Percentiles rank a stretch among this genome's conserved stretches.
Evolutionary conservation across 176 grass and related monocot genomes (phyloP).

Genomic region (Eragrostis nindensis): DNA sequence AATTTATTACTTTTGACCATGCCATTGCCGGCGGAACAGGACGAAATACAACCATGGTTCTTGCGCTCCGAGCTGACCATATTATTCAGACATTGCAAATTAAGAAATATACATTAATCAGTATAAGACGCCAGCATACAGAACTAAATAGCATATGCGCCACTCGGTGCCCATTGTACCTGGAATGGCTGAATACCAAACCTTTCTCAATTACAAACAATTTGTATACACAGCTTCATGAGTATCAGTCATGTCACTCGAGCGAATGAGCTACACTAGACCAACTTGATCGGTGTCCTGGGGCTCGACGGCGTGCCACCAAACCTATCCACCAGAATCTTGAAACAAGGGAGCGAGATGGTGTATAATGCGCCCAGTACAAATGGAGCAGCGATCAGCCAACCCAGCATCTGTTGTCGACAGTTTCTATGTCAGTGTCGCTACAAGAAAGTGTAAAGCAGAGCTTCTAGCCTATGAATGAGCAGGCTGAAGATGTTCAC

Average conservation of each 20-base stretch:
- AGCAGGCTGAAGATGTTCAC: conserved; percentile 18
- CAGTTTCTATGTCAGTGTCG: conserved; percentile 29
- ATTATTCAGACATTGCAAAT: conserved; percentile 1
- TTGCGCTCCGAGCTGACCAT: too few species aligned
- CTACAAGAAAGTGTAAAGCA: background rate
- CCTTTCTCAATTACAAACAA: conserved; percentile 43
- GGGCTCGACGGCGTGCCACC: conserved; percentile 52
- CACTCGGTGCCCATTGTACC: background rate
- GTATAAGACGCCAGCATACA: conserved; percentile 3
- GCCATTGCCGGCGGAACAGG: background rate
- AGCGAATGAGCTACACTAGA: conserved; percentile 41
- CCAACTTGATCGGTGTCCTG: conserved; percentile 45
- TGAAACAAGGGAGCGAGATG: conserved; percentile 63
- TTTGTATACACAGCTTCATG: conserved; percentile 34
- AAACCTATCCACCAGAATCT: conserved; percentile 65
- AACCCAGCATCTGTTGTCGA: conserved; percentile 71
- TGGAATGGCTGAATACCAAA: background rate
- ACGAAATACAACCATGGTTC: background rate
- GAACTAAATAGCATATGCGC: background rate
- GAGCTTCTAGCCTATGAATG: background rate
- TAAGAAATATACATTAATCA: conserved; percentile 14
- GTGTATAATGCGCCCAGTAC: conserved; percentile 58
- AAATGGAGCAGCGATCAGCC: conserved; percentile 71
- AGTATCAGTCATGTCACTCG: background rate
- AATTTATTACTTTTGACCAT: background rate